A percentile compares a stretch with the other conserved stretches of the same genome.
These are phyloP conservation scores for Beauveria sp. DNA, from an alignment of 2,329 filamentous ascomycete genomes.

Conservation along the genomic window DNA sequence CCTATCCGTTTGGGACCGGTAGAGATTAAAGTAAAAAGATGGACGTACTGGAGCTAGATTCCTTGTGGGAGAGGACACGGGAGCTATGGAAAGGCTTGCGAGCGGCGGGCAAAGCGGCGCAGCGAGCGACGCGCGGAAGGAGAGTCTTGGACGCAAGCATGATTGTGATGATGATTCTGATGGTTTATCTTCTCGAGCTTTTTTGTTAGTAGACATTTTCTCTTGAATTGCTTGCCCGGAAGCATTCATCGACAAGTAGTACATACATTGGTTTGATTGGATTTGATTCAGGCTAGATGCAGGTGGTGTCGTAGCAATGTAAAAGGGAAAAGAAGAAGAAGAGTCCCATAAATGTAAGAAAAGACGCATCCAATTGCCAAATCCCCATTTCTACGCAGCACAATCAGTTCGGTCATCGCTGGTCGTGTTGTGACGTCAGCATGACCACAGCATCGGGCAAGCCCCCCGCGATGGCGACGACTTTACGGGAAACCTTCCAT, in stretches of 20 bases:
- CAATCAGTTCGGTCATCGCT: background rate
- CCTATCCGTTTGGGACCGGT: background rate
- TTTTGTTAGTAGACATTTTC: background rate
- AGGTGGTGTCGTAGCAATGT: background rate
- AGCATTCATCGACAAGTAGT: too few relatives aligned
- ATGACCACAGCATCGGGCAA: slow-evolving; percentile 1
- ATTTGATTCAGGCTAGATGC: background rate
- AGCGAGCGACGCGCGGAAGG: slow-evolving; percentile 1
- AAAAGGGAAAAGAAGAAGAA: background rate
- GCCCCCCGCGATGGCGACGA: background rate
- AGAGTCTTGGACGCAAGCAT: slow-evolving; percentile 8
- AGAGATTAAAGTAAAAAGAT: background rate
- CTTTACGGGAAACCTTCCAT: background rate
- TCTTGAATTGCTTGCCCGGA: background rate
- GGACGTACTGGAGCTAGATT: slow-evolving; percentile 9
- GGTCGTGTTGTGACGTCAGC: slow-evolving; percentile 8
- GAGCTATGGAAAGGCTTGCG: background rate
- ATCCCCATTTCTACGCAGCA: background rate
- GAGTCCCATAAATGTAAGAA: background rate
- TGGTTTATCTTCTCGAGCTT: background rate
- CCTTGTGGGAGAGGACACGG: slow-evolving; percentile 4
- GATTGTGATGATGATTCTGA: background rate
- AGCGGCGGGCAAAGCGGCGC: background rate
- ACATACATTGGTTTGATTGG: background rate
- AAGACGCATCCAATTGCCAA: slow-evolving; percentile 6